Evolutionary conservation across 257 asterid species (phyloP), one percentile per base, ranked within the genome.

Genomic region (Fraxinus americana): DNA sequence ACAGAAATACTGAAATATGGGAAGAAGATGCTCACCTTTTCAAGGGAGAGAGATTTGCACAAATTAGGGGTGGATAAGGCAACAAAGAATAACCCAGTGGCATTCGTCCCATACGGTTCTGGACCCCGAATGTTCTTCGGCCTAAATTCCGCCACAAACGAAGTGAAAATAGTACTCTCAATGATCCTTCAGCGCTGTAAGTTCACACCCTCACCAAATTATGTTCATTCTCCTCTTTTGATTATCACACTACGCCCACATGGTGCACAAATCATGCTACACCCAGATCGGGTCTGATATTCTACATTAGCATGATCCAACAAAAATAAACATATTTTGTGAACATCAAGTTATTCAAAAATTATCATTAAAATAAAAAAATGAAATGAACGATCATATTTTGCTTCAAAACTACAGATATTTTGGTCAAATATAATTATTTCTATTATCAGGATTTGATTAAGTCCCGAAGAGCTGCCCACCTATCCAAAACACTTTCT

Each of bases 91-190:
- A 87, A 87, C 76, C 84, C 90, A 1, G 45, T 75, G 84, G 88
- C 84, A 16, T 87, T 82, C 75, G 38, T 82, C 25, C 90, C 88
- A 0, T 87, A 84, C 14, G 88, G 90, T 0, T 82, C 54, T 5
- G 88, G 88, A 1, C 85, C 85, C n/a, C 69, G 85, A 80, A 87
- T 84, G 0, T 82, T 88, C 10, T 79, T 84, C 1, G 86, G 88
- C 0, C 52, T 87, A 81, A 87, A 87, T 78, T 87, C 82, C 35
- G 87, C 88, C 0, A 76, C 41, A 80, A 84, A 84, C 25, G 81
- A 87, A 72, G 85, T 43, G 30, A 87, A 84, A 85, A 80, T 87
- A 66, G 84, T 84, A 0, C 52, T 87, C 9, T 82, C 87, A 3
- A 87, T 87, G 90, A 84, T 84, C 68, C 90, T 87, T 9, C 88